A percentile compares a stretch with the other conserved stretches of the same genome.
These are phyloP conservation scores for Cyclocybe aegerita DNA, from an alignment of 768 basidiomycete species.

Conservation along the genomic window DNA sequence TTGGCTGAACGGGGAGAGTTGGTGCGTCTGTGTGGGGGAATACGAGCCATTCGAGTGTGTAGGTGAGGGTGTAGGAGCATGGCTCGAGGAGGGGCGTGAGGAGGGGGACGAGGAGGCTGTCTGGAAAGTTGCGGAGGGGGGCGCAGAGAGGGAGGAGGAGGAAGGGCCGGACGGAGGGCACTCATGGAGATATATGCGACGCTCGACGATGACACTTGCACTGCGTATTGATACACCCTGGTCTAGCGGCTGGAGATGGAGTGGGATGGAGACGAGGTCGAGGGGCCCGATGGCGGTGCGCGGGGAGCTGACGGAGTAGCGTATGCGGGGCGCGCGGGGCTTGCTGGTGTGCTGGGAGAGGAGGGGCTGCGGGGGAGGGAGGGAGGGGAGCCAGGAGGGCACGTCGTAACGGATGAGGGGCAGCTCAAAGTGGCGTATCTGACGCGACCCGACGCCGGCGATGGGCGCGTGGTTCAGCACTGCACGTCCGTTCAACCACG, in stretches of 20 bases:
- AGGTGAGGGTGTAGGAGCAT: constrained; percentile 7
- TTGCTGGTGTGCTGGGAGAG: constrained; percentile 48
- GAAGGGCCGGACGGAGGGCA: constrained; percentile 12
- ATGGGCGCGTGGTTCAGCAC: constrained; percentile 70
- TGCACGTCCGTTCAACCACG: constrained; percentile 20
- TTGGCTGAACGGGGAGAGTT: constrained; percentile 20
- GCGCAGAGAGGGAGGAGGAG: constrained; percentile 13
- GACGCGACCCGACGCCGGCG: constrained; percentile 63
- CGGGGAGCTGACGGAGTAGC: constrained; percentile 59
- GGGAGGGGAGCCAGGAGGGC: constrained; percentile 40
- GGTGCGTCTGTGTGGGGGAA: constrained; percentile 25
- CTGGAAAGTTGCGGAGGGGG: constrained; percentile 14
- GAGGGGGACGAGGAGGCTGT: constrained; percentile 16
- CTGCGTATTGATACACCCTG: constrained; percentile 56
- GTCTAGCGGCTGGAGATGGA: constrained; percentile 62
- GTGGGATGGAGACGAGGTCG: constrained; percentile 67
- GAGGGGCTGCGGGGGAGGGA: constrained; percentile 34
- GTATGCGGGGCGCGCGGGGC: constrained; percentile 55
- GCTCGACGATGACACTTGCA: constrained; percentile 66
- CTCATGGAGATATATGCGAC: constrained; percentile 65
- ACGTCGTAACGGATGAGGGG: constrained; percentile 70
- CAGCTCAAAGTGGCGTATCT: constrained; percentile 70
- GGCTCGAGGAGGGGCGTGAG: constrained; percentile 9
- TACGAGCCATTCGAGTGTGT: constrained; percentile 11
- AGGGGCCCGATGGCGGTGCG: constrained; percentile 64